Percentiles rank a stretch among this genome's conserved stretches.
These are phyloP conservation scores for Picochlorum sp. DNA, from an alignment of 139 green algal species.

Conservation along the genomic window DNA sequence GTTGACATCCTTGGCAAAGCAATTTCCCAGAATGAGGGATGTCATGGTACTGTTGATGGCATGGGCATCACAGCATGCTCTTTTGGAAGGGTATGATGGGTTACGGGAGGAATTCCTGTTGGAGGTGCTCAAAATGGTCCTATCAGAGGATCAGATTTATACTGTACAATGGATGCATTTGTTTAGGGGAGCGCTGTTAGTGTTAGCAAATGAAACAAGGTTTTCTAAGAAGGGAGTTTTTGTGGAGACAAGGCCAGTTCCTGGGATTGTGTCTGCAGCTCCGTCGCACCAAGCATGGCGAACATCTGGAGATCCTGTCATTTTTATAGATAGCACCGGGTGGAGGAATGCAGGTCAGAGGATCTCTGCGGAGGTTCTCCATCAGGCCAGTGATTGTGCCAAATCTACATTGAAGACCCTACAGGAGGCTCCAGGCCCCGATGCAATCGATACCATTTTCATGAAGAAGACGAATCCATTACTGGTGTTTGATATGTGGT, in stretches of 20 bases:
- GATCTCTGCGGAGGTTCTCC: slow-evolving; percentile 30
- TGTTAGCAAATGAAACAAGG: slow-evolving; percentile 30
- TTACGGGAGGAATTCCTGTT: slow-evolving; percentile 41
- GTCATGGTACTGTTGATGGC: slow-evolving; percentile 53
- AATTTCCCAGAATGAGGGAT: slow-evolving; percentile 29
- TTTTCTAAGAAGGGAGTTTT: slow-evolving; percentile 12
- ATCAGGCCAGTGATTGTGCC: slow-evolving; percentile 28
- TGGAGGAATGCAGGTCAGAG: slow-evolving; percentile 51
- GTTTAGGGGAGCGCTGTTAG: slow-evolving; percentile 37
- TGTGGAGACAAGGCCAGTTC: background rate
- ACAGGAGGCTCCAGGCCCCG: slow-evolving; percentile 27
- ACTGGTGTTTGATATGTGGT: slow-evolving; percentile 51
- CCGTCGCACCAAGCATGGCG: slow-evolving; percentile 26
- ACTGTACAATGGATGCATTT: slow-evolving; percentile 51
- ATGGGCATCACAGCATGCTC: slow-evolving; percentile 49
- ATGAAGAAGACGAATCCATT: slow-evolving; percentile 10
- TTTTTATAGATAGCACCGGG: slow-evolving; percentile 54
- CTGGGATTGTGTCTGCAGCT: slow-evolving; percentile 12
- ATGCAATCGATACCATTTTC: slow-evolving; percentile 45
- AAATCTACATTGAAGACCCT: slow-evolving; percentile 34
- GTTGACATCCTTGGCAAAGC: slow-evolving; percentile 21
- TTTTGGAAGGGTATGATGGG: slow-evolving; percentile 34
- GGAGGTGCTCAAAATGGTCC: background rate
- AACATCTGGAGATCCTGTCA: slow-evolving; percentile 19
- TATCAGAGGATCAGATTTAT: slow-evolving; percentile 20